phyloP scores from a whole-genome alignment of 192 early-diverging fungal species.

The Coemansia sp. region DNA sequence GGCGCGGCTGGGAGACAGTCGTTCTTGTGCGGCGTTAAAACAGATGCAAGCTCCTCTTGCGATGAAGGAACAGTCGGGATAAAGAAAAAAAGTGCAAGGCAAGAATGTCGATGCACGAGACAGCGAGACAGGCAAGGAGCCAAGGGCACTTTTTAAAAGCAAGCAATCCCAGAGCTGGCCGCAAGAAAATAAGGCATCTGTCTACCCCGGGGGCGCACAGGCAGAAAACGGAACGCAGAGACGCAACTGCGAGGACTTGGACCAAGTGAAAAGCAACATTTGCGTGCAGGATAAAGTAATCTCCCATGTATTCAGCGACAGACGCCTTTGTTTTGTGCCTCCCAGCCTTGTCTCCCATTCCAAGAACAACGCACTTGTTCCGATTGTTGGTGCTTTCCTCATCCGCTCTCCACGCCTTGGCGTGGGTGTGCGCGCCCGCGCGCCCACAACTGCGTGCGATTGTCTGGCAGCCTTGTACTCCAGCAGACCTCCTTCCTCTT shows the following conservation, averaged over 20 bases:
- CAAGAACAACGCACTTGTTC: constrained; percentile 2
- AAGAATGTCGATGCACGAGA: not conserved
- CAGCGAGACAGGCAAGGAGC: constrained; percentile 1
- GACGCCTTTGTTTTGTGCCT: constrained; percentile 7
- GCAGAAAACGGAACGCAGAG: constrained; percentile 2
- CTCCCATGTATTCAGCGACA: constrained; percentile 10
- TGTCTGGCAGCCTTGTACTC: not conserved
- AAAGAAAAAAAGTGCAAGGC: not conserved
- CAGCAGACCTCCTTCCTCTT: constrained; percentile 8
- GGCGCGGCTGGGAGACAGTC: not conserved
- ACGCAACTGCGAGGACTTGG: constrained; percentile 9
- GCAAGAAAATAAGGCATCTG: not conserved
- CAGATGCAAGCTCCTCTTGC: not conserved
- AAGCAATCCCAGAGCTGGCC: not conserved
- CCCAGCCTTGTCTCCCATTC: not conserved
- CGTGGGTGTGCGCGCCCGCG: constrained; percentile 2
- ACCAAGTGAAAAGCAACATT: constrained; percentile 15
- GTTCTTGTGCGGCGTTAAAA: not conserved
- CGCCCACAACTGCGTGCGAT: not conserved
- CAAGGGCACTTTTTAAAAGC: constrained; percentile 6
- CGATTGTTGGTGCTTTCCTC: constrained; percentile 2
- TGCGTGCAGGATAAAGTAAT: constrained; percentile 27
- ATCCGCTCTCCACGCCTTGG: not conserved
- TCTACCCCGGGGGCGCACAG: constrained; percentile 8
- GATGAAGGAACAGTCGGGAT: not conserved